Base-by-base conservation (phyloP, 2,329 filamentous ascomycete species). In the Aspergillus ochraceus region DNA sequence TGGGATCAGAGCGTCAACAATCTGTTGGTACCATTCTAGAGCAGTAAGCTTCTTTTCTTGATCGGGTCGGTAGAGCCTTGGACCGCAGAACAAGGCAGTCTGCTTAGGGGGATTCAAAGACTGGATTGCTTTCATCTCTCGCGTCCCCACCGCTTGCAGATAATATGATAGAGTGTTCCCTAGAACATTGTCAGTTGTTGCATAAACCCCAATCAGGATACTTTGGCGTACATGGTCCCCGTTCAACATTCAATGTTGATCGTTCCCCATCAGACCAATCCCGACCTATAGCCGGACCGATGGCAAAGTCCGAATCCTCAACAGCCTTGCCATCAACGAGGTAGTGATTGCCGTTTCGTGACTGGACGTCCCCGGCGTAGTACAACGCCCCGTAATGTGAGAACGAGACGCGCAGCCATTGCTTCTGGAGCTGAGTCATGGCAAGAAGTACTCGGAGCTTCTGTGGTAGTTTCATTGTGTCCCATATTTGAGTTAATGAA, bases 341-440 rank as follows among this genome's bases (percentile, higher is more conserved):
- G 19, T 63, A 71, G 57, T 70, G 58, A 29, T 45, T 67, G 17
- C 51, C 63, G 60, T n/a, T 19, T 57, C 11, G 52, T 62, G 58
- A 14, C 58, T 68, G 66, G 6, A 68, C 53, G 54, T 73, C 67
- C 61, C 50, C 26, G 2, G 58, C 45, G 45, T 70, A 71, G 55
- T 70, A 71, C 29, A 72, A 65, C 58, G 67, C 67, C 10, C 70
- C 67, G 14, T 72, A 71, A 61, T 71, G 63, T 2, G 66, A 70
- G 60, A 73, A 71, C 58, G 64, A 66, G 63, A 72, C 64, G 42
- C 64, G 66, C 19, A 69, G 59, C 67, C 67, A 71, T 61, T 68
- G 8, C 51, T 68, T 68, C 52, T 72, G 64, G 11, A 70, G 65
- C 17, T 58, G 59, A 61, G 65, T 69, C 49, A 72, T 62, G 14